phyloP scores from a whole-genome alignment of 257 asterid genomes.

The Solanum gandarillasii region DNA sequence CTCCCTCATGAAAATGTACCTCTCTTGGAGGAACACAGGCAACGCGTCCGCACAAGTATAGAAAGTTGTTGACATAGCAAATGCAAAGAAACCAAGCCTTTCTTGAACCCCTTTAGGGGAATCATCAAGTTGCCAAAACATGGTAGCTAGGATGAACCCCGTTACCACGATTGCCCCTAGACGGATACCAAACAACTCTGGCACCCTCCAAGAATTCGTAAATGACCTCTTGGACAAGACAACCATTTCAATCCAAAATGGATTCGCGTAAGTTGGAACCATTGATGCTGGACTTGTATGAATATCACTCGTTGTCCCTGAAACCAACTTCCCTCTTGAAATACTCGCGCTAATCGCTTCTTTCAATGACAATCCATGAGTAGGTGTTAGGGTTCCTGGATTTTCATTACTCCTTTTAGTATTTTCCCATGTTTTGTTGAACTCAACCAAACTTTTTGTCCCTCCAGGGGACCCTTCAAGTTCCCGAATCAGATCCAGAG shows the following conservation, averaged over 20 bases:
- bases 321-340: constrained; percentile 66
- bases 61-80: constrained; percentile 71
- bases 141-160: constrained; percentile 61
- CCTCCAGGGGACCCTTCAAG: constrained; percentile 70
- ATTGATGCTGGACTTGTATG: constrained; percentile 8
- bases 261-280: constrained; percentile 57
- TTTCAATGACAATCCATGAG: constrained; percentile 32
- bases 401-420: constrained; percentile 6
- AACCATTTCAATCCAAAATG: constrained; percentile 45
- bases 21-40: constrained; percentile 60
- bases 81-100: constrained; percentile 65
- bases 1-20: constrained; percentile 72
- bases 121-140: constrained; percentile 55
- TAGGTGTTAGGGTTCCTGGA: neutral
- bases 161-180: constrained; percentile 47
- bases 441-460: constrained; percentile 51
- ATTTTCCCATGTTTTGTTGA: constrained; percentile 51
- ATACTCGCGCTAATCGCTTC: constrained; percentile 67
- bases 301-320: constrained; percentile 27
- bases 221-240: constrained; percentile 45
- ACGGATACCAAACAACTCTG: constrained; percentile 55
- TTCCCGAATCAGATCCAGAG: constrained; percentile 61
- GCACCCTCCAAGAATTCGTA: constrained; percentile 53
- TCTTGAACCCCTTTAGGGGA: constrained; percentile 66
- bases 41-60: constrained; percentile 78